phyloP scores from a whole-genome alignment of 306 rosid species.

The Cotoneaster glaucophyllus region DNA sequence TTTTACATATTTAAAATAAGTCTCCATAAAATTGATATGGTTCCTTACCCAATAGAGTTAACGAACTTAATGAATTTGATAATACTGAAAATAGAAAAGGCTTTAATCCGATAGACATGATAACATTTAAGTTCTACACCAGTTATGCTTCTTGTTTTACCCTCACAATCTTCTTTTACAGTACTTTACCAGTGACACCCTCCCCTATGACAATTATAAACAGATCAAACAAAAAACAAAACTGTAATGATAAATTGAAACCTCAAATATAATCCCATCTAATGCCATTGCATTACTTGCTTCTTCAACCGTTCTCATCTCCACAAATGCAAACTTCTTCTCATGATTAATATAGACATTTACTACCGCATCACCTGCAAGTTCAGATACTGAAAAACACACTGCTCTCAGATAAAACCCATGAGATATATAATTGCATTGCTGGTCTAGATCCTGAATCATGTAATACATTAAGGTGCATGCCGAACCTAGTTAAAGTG shows the following conservation, averaged over 20 bases:
- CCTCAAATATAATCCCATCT: conserved; percentile 84
- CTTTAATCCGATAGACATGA: not conserved
- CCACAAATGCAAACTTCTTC: conserved; percentile 86
- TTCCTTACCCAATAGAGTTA: not conserved
- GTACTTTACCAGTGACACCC: not conserved
- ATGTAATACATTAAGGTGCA: not conserved
- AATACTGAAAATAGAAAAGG: not conserved
- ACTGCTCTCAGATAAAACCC: conserved; percentile 9
- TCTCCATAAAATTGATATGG: not conserved
- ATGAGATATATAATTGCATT: not conserved
- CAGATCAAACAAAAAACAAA: not conserved
- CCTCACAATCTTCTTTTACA: not conserved
- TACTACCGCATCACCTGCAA: conserved; percentile 74
- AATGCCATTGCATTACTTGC: conserved; percentile 90
- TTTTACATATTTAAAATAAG: not conserved
- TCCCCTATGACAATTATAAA: not conserved
- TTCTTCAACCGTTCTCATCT: conserved; percentile 89
- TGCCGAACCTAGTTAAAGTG: not conserved
- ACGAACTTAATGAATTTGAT: not conserved
- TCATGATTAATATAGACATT: conserved; percentile 82
- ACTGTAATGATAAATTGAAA: not conserved
- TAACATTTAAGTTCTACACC: not conserved
- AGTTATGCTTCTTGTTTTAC: not conserved
- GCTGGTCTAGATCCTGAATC: not conserved
- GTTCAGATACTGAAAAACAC: conserved; percentile 25